phyloP scores from a whole-genome alignment of 208 protist genomes.

The Trypanosoma scelopori region DNA sequence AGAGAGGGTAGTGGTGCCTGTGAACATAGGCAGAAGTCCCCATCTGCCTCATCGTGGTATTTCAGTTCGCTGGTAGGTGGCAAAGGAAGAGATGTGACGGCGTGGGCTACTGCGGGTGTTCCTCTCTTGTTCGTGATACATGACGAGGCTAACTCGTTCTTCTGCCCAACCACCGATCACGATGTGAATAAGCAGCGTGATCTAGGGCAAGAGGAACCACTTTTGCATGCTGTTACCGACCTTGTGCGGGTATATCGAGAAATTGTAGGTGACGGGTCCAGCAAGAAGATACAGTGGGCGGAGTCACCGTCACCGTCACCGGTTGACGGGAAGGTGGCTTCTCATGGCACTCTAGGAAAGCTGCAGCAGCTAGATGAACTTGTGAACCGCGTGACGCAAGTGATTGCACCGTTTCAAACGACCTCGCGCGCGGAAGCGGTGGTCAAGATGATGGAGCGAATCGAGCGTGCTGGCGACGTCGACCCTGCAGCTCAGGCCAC shows the following conservation, averaged over 20 bases:
- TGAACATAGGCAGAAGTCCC: background rate
- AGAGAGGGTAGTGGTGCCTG: background rate
- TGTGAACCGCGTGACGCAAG: background rate
- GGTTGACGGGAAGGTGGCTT: background rate
- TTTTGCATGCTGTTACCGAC: constrained; percentile 5
- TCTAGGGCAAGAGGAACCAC: background rate
- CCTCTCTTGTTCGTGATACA: constrained; percentile 27
- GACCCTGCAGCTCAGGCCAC: background rate
- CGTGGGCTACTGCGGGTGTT: constrained; percentile 12
- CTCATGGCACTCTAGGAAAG: background rate
- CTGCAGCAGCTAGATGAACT: background rate
- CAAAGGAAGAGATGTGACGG: background rate
- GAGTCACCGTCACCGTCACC: background rate
- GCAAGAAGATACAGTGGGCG: background rate
- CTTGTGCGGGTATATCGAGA: constrained; percentile 1
- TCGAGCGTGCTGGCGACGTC: background rate
- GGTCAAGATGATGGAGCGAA: background rate
- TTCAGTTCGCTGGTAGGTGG: background rate
- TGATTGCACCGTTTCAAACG: background rate
- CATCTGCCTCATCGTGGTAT: background rate
- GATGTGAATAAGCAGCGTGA: background rate
- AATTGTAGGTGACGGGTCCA: background rate
- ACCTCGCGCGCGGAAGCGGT: background rate
- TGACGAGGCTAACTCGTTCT: background rate
- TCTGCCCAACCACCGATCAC: background rate